Base-by-base conservation (phyloP, 2,329 filamentous ascomycete species). In the Pleoardoris graminearum region DNA sequence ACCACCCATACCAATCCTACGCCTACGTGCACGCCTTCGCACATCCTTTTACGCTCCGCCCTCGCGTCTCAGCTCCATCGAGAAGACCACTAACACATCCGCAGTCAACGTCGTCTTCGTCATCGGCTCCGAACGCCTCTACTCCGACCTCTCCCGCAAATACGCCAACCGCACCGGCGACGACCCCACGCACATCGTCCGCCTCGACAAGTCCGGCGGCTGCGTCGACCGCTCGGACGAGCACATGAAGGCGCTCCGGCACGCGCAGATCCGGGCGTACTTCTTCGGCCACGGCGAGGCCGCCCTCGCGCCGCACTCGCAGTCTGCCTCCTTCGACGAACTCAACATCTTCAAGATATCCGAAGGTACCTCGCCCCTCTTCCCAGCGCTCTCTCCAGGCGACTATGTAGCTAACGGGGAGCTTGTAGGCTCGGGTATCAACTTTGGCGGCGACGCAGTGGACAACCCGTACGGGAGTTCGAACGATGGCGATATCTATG, bases 221-320 rank as follows among this genome's bases (percentile, higher is more conserved):
- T 91, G 90, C 32, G 89, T 90, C 1, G 85, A 90, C 65, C 83
- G 90, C 42, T 88, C 91, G 58, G 83, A 87, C 32, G 70, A 76
- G 0, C 95, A 90, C 71, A 85, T 92, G 80, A 88, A 90, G 64
- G 81, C 85, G 14, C 76, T 84, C 4, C 83, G 89, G 38, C 89
- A 95, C 65, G 84, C 88, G 0, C 83, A 89, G 45, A 91, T 97
- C 47, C 88, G 89, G 60, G 88, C 92, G 63, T 99, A 99, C 74
- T 99, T 99, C 77, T 99, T 97, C 69, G 94, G 94, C 8, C 88
- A 89, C 57, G 69, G 69, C 45, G 65, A 82, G 1, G 86, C 85
- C 56, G 83, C 88, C 52, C 79, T 99, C 2, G 94, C 89, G 39
- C 94, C 94, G 0, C 89, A 92, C 63, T 95, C 91, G 6, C 90